A percentile compares a stretch with the other conserved stretches of the same genome.
Evolutionary conservation across 2,329 filamentous ascomycete genomes (phyloP).

Genomic region (Phialophora expanda): DNA sequence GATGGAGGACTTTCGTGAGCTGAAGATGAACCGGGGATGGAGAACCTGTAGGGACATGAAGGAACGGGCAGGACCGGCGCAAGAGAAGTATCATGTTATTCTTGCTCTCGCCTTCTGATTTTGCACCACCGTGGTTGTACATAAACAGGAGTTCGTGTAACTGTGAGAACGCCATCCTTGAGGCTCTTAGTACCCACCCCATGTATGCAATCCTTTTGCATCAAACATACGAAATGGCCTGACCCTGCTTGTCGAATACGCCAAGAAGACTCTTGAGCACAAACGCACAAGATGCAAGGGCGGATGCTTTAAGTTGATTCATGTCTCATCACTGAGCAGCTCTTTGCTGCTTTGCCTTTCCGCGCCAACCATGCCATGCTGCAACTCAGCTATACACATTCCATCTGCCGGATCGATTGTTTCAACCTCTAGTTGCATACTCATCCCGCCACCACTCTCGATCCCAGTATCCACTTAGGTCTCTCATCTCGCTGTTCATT

Average conservation of each 20-base stretch:
- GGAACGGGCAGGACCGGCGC: too few species aligned
- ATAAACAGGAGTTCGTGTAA: too few species aligned
- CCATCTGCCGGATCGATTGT: neutral
- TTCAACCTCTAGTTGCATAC: constrained; percentile 16
- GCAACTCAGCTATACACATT: neutral
- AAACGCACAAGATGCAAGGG: constrained; percentile 17
- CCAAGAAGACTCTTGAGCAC: constrained; percentile 3
- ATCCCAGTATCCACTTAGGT: constrained; percentile 39
- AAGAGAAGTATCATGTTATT: too few species aligned
- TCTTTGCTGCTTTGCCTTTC: neutral
- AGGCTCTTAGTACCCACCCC: too few species aligned
- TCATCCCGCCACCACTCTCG: constrained; percentile 38
- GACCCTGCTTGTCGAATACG: neutral
- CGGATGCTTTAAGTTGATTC: constrained; percentile 14
- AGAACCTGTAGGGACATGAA: too few species aligned
- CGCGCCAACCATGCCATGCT: neutral
- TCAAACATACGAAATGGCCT: neutral
- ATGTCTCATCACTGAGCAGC: constrained; percentile 26
- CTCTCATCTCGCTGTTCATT: constrained; percentile 29
- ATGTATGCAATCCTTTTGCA: neutral
- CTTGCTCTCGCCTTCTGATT: too few species aligned
- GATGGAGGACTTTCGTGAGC: too few species aligned
- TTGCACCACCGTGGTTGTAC: too few species aligned
- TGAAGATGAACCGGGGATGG: too few species aligned
- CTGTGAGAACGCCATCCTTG: too few species aligned